phyloP scores from a whole-genome alignment of 2,329 filamentous ascomycete species.

The Bimuria novae-zelandiae region DNA sequence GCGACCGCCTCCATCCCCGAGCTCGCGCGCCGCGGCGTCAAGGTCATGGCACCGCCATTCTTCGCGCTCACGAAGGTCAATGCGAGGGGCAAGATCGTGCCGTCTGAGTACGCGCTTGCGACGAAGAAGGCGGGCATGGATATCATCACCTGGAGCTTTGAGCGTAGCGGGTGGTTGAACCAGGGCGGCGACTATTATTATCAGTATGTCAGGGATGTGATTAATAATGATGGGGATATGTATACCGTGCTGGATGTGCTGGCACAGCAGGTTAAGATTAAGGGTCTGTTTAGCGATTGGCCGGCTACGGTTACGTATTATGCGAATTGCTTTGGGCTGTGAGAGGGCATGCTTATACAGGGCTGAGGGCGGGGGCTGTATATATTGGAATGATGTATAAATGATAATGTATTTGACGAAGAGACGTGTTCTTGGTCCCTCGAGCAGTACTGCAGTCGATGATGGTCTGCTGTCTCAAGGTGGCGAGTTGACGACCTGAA shows the following conservation, averaged over 20 bases:
- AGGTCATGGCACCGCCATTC: slow-evolving; percentile 66
- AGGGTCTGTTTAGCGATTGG: slow-evolving; percentile 72
- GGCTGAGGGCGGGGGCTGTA: too few species aligned
- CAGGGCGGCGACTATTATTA: slow-evolving; percentile 53
- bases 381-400: too few species aligned
- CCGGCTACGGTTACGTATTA: slow-evolving; percentile 71
- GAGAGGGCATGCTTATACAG: not conserved
- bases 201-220: slow-evolving; percentile 51
- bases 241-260: slow-evolving; percentile 70
- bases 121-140: slow-evolving; percentile 66
- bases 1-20: slow-evolving; percentile 62
- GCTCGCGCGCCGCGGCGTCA: slow-evolving; percentile 63
- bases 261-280: slow-evolving; percentile 63
- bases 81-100: slow-evolving; percentile 60
- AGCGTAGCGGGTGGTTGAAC: slow-evolving; percentile 65
- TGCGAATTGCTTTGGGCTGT: slow-evolving; percentile 67
- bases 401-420: too few species aligned
- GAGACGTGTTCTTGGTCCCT: too few species aligned
- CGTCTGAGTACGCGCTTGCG: slow-evolving; percentile 64
- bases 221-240: slow-evolving; percentile 66
- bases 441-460: too few species aligned
- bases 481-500: too few species aligned
- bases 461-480: too few species aligned
- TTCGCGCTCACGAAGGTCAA: slow-evolving; percentile 62
- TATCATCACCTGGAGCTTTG: slow-evolving; percentile 71